Conservation (phyloP, 371 early-diverging fungal species). For the Batrachochytrium dendrobatidis region DNA sequence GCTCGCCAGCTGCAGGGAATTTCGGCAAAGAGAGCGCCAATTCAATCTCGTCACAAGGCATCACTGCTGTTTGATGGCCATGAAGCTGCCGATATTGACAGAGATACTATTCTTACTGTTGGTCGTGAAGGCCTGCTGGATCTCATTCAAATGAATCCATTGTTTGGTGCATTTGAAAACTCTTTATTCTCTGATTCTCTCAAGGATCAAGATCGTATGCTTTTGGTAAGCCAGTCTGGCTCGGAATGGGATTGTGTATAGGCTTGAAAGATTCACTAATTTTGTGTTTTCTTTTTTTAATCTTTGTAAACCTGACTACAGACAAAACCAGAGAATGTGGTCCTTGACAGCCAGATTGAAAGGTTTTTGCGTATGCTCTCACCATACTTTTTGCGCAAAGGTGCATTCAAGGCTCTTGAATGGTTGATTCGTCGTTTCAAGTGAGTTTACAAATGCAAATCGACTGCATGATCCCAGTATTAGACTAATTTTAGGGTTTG, state of each 20-base stretch:
- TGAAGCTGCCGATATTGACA: conserved; percentile 84
- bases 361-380: conserved; percentile 67
- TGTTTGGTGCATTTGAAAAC: conserved; percentile 61
- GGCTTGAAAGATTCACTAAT: too few species aligned
- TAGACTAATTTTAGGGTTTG: too few species aligned
- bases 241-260: background rate
- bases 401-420: conserved; percentile 82
- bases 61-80: conserved; percentile 76
- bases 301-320: conserved; percentile 17
- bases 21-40: background rate
- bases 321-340: conserved; percentile 74
- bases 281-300: too few species aligned
- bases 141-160: conserved; percentile 48
- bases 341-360: conserved; percentile 67
- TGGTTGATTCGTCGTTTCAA: conserved; percentile 87
- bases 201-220: conserved; percentile 71
- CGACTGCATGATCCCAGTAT: background rate
- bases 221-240: conserved; percentile 26
- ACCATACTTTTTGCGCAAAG: conserved; percentile 72
- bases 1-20: background rate
- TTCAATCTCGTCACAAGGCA: conserved; percentile 33
- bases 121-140: conserved; percentile 75
- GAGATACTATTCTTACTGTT: conserved; percentile 77
- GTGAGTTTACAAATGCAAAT: conserved; percentile 11
- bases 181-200: conserved; percentile 75